Evolutionary conservation across 164 flowering plant species (phyloP), one percentile per base, ranked within the genome.

Genomic region (Houttuynia cordata): DNA sequence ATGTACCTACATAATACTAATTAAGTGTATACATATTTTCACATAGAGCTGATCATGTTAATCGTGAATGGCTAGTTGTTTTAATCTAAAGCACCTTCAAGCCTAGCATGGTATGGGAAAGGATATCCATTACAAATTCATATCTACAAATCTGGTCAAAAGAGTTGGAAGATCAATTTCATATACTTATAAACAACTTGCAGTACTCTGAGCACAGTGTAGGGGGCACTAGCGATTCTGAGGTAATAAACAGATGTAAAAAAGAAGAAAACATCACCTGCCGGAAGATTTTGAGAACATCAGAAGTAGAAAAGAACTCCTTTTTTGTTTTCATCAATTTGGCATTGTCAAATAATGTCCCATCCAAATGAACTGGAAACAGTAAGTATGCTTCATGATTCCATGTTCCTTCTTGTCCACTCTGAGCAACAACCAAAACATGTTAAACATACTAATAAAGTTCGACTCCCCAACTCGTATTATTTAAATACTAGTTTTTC

Each of bases 321-420:
- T 90, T 86, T 67, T 82, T 89, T 23, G 69, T 76, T 72, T 81
- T 84, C 98, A 83, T 87, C 39, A 78, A 64, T 49, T 73, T 81
- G 61, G 90, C 68, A 74, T 81, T 81, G 79, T 93, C 97, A 55
- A 84, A 69, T 60, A 93, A 75, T 19, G 98, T 93, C 67, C 97
- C 98, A 80, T 90, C 97, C 79, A 90, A 70, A 78, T 93, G 96
- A 63, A 89, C 96, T 19, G 98, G 98, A 76, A 93, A 93, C 58
- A 93, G 67, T 76, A 93, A 72, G 70, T 89, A 93, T 62, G 97
- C 98, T 79, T 93, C 98, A 79, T 90, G 88, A 51, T 78, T 93
- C 83, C 84, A 70, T 58, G 84, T 56, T 54, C 80, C 83, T 70
- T 87, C 91, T 75, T 79, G 86, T 23, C 83, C 56, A 49, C 77